Evolutionary conservation across 2,329 filamentous ascomycete species (phyloP), one percentile per base, ranked within the genome.

Genomic region (Colletotrichum higginsianum): DNA sequence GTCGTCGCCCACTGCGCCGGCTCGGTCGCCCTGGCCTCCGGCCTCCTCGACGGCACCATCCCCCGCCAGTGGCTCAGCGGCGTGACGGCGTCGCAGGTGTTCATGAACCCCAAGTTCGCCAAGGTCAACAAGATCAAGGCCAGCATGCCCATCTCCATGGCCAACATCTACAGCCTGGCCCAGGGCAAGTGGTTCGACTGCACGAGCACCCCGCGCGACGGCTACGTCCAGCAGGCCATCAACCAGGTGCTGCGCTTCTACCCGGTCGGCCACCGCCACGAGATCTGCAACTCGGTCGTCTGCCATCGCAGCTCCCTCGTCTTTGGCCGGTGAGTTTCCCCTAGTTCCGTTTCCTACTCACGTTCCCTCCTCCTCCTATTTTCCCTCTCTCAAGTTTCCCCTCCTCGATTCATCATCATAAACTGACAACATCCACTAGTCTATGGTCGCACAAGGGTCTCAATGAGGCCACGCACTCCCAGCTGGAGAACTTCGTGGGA

Each of bases 1-100:
- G 85, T 85, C 2, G 83, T 92, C 30, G 85, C 86, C 1, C 90
- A 92, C 79, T 92, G 90, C 78, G 88, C 90, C 83, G 90, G 90
- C n/a, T 87, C 88, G 44, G 87, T 92, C 0, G 88, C 90, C 1
- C 84, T 89, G 58, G 81, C 87, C 0, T 81, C 84, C 4, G 90
- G 89, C 16, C 81, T 92, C 0, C 84, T 92, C 2, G 89, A 90
- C 76, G 89, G 90, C 47, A 88, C 87, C 0, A 88, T 92, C 57
- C 87, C 88, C 0, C 74, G 84, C 0, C 77, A 79, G 44, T 91
- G 89, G 88, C 84, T 92, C 74, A 79, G 82, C 30, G 90, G 90
- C 13, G 82, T 92, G 57, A 87, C 86, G 0, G 87, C 84, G 76
- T 89, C 86, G 35, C 89, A 91, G 75, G 89, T 91, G 1, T 91